Conservation (phyloP, 805 yeast species). For the Ogataea glucozyma region DNA sequence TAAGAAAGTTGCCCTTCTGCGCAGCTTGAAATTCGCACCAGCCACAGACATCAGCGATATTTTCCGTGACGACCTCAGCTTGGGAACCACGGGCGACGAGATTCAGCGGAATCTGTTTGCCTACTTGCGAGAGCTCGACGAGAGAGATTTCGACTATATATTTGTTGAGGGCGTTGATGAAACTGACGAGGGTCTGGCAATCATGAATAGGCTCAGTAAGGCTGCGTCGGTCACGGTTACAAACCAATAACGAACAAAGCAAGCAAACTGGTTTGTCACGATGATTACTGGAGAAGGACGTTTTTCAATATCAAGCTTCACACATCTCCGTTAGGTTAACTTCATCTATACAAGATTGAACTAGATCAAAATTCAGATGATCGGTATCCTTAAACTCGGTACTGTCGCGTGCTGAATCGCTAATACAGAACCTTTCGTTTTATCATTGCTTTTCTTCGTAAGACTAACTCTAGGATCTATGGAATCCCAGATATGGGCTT, state of each 20-base stretch:
- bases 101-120: constrained; percentile 78
- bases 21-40: constrained; percentile 39
- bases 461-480: too few relatives aligned
- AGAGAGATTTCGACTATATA: constrained; percentile 62
- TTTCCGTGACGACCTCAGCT: constrained; percentile 33
- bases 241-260: constrained; percentile 3
- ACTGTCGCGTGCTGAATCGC: too few relatives aligned
- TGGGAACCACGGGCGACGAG: constrained; percentile 53
- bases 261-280: too few relatives aligned
- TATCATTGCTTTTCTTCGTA: too few relatives aligned
- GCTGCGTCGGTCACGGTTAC: constrained; percentile 67
- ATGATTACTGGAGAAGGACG: too few relatives aligned
- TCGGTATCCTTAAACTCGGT: too few relatives aligned
- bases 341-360: too few relatives aligned
- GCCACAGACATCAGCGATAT: constrained; percentile 19
- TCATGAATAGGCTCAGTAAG: constrained; percentile 86
- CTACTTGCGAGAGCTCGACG: constrained; percentile 74
- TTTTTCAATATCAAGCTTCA: too few relatives aligned
- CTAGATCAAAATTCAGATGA: too few relatives aligned
- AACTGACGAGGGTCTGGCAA: constrained; percentile 82
- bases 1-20: constrained; percentile 53
- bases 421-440: too few relatives aligned
- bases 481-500: too few relatives aligned
- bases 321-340: too few relatives aligned
- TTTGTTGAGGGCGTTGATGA: constrained; percentile 83